Base-by-base conservation (phyloP, 129 eudicot genomes). In the Apium graveolens region DNA sequence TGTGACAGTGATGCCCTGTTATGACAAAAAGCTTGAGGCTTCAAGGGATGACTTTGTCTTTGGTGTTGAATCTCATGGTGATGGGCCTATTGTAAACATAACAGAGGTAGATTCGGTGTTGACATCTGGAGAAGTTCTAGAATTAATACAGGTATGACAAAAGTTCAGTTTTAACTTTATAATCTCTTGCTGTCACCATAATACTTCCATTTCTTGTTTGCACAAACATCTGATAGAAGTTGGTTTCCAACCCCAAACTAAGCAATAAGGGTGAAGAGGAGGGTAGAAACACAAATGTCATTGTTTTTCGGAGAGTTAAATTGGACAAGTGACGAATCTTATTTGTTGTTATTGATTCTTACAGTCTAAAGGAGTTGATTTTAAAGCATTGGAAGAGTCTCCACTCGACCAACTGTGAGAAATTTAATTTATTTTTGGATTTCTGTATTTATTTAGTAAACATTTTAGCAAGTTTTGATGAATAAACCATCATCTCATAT, bases 1-100 rank as follows among this genome's bases (percentile, higher is more conserved):
- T 85, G 97, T 92, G 72, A 92, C 97, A 29, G 97, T 96, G 81
- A 96, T 96, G 99, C 99, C 99, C 3, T 96, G 99, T 79, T 96
- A 96, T 86, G 99, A 96, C 82, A 96, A 96, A 84, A 96, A 96
- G 80, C 97, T 96, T 71, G 99, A 92, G 85, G 97, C 99, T 85
- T 82, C 94, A 24, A 83, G 99, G 82, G 97, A 96, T 81, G 97
- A 96, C 81, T 92, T 96, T 82, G 93, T 90, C 51, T 90, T 90
- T 82, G 87, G 86, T 70, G 86, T 83, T 78, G 85, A 81, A 69
- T 57, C 81, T 41, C 70, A 53, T 26, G 77, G 79, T 79, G 89
- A 83, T 14, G 77, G 35, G 45, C 1, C 79, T 51, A 68, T 31
- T 43, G 13, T 80, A 72, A 80, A 77, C 37, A 78, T 87, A 81